Base-by-base conservation (phyloP, 2,329 filamentous ascomycete species). In the Penicillium freii region DNA sequence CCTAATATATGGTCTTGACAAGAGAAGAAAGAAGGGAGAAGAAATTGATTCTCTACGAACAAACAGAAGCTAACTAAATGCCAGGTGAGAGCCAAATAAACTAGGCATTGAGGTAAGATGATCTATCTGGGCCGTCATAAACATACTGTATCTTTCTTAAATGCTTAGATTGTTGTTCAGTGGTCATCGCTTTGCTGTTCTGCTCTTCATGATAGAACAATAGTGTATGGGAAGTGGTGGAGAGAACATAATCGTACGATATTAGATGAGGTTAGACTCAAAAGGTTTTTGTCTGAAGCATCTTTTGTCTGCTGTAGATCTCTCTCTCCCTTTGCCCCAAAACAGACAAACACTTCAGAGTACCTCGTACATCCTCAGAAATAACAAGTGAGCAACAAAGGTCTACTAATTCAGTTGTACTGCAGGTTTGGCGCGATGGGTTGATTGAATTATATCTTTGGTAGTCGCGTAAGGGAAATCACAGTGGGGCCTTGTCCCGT, bases 391-490 rank as follows among this genome's bases (percentile, higher is more conserved):
- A 43, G 46, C 21, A 40, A 45, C 2, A 23, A 47, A 53, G 23
- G 31, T 53, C 42, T 56, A 56, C 42, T 31, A 19, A 53, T 47
- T 50, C 51, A 33, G 48, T 36, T 44, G 51, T 51, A 58, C 43
- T 57, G 55, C 47, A 54, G 45, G n/a, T 57, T 54, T 55, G 63
- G 60, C 63, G 63, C 63, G 58, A 55, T 65, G 62, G 63, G 62
- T 60, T 36, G 43, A 58, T 51, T 33, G 21, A 15, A 50, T 51
- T 39, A 39, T 56, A 45, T 49, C 23, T 58, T 57, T 54, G 36
- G 42, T 49, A 55, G 63, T 65, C 63, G 63, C 63, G 56, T 65
- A 60, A 57, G 65, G 65, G 60, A 58, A 61, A 60, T 57, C 46
- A 58, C 39, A 51, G 47, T 53, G 29, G 46, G 47, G 33, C 44